Conservation (phyloP, 2,329 filamentous ascomycete species). For the Juglanconis juglandina region DNA sequence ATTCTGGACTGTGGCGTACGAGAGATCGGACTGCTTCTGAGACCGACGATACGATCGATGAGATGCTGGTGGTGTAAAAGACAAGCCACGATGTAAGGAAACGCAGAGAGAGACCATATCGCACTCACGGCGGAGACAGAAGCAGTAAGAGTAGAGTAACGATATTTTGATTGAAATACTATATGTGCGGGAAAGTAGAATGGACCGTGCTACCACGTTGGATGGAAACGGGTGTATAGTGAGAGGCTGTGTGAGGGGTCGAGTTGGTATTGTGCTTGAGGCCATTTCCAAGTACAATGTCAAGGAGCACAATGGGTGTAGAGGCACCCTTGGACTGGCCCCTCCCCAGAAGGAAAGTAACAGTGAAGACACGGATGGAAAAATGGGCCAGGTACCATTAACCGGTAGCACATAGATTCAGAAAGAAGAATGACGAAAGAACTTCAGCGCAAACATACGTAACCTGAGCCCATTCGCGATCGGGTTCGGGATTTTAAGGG, state of each 20-base stretch:
- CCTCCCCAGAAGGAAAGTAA: not conserved
- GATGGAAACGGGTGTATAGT: not conserved
- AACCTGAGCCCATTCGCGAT: not conserved
- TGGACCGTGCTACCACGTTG: not conserved
- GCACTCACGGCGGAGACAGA: not conserved
- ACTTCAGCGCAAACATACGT: not conserved
- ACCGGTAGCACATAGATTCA: not conserved
- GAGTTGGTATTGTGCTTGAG: not conserved
- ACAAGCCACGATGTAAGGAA: not conserved
- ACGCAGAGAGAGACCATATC: not conserved
- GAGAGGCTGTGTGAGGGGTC: not conserved
- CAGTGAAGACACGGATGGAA: not conserved
- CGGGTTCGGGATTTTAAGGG: not conserved
- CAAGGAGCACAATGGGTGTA: conserved; percentile 3
- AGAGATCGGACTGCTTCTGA: not conserved
- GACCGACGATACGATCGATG: too few relatives aligned
- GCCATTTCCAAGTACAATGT: conserved; percentile 1
- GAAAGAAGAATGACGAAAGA: too few relatives aligned
- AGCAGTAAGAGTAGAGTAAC: not conserved
- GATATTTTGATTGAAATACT: not conserved
- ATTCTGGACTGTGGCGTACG: not conserved
- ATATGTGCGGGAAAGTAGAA: not conserved
- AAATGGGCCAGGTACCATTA: not conserved
- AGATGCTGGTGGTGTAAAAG: not conserved
- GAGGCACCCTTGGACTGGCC: not conserved